Evolutionary conservation across 1,284 basidiomycete genomes (phyloP).

Genomic region (Mycena citricolor): DNA sequence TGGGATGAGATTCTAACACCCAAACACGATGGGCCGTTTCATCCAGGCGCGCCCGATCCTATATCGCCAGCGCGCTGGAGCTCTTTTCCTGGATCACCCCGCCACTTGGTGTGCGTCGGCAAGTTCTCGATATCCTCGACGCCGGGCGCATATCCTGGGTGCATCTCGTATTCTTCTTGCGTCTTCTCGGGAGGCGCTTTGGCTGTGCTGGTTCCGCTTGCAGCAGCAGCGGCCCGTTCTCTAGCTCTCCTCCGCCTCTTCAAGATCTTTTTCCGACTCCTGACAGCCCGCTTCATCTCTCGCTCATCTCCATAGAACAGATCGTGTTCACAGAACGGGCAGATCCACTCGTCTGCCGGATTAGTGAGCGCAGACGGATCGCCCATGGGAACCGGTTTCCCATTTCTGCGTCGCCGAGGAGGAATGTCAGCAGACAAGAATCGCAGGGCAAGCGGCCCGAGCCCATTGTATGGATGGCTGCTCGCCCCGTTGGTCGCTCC

Average conservation of each 20-base stretch:
- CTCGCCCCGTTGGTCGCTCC: constrained; percentile 39
- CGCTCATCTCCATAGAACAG: constrained; percentile 79
- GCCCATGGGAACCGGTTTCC: constrained; percentile 22
- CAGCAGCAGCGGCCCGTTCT: constrained; percentile 66
- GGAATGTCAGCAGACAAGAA: constrained; percentile 71
- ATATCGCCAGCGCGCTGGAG: constrained; percentile 14
- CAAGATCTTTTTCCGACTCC: constrained; percentile 77
- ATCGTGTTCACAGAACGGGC: constrained; percentile 84
- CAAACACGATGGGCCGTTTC: too few relatives aligned
- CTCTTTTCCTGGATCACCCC: constrained; percentile 32
- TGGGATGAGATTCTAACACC: too few relatives aligned
- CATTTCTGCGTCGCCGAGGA: constrained; percentile 39
- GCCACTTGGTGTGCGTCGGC: constrained; percentile 32
- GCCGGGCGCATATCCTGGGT: constrained; percentile 22
- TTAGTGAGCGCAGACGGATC: constrained; percentile 40
- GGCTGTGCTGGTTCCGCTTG: constrained; percentile 35
- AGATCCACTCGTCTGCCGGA: constrained; percentile 85
- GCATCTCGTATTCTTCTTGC: constrained; percentile 39
- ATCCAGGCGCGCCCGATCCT: too few relatives aligned
- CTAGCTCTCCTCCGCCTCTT: constrained; percentile 71
- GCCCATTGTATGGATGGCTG: constrained; percentile 43
- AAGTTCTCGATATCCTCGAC: constrained; percentile 24
- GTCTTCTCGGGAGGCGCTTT: constrained; percentile 31
- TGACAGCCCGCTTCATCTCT: constrained; percentile 63
- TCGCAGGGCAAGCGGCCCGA: constrained; percentile 59